A percentile compares a stretch with the other conserved stretches of the same genome.
Evolutionary conservation across 257 asterid species (phyloP).

Genomic region (Nicotiana undulata): DNA sequence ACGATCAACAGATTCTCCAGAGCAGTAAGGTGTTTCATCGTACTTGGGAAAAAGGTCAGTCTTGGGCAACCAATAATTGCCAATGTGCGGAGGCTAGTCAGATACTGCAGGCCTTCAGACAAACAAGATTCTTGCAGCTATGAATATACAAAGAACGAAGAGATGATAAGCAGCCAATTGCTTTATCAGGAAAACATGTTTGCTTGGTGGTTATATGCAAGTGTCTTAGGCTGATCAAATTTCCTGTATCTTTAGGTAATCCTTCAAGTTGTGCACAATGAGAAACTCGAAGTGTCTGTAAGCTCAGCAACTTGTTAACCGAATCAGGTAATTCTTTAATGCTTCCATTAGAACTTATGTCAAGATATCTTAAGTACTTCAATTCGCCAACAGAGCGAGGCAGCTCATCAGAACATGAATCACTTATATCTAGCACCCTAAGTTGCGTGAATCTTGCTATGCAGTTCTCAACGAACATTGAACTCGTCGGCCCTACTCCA

Average conservation of each 20-base stretch:
- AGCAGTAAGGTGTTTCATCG: neutral
- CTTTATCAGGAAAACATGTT: constrained; percentile 1
- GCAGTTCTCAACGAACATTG: neutral
- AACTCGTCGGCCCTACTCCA: neutral
- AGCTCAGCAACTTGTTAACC: neutral
- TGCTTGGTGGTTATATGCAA: neutral
- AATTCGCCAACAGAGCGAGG: constrained; percentile 3
- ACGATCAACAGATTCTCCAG: neutral
- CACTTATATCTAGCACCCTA: neutral
- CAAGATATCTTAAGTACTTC: constrained; percentile 1
- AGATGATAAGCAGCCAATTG: neutral
- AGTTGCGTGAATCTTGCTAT: neutral
- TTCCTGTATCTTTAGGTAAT: neutral
- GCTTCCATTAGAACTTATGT: neutral
- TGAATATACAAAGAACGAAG: neutral
- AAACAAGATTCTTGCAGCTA: neutral
- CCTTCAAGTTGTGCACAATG: neutral
- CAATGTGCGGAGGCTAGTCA: constrained; percentile 3
- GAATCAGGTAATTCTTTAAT: neutral
- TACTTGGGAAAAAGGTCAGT: neutral
- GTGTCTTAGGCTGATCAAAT: neutral
- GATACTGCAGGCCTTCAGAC: neutral
- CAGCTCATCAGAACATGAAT: neutral
- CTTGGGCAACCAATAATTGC: neutral
- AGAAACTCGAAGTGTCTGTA: neutral